These are phyloP conservation scores for Umbilicus rupestris DNA, from an alignment of 164 flowering plant genomes.

Conservation along the genomic window DNA sequence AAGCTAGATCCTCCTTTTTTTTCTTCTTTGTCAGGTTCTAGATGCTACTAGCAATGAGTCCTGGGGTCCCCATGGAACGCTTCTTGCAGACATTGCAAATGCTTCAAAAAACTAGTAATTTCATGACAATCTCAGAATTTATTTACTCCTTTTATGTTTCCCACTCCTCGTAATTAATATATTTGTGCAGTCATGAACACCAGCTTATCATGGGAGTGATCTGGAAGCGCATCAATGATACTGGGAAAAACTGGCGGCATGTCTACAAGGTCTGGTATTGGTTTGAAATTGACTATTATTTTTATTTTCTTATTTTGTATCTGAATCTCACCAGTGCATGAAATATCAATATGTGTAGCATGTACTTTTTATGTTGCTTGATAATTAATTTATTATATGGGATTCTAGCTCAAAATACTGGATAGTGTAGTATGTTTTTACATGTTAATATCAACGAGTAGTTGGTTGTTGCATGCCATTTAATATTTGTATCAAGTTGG, in stretches of 20 bases:
- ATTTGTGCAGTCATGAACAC: constrained; percentile 77
- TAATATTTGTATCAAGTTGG: no score
- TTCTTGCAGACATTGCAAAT: constrained; percentile 90
- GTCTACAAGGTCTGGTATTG: constrained; percentile 71
- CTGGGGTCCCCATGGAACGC: constrained; percentile 99
- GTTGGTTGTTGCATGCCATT: no score
- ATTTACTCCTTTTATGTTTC: background rate
- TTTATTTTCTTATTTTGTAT: background rate
- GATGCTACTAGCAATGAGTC: constrained; percentile 99
- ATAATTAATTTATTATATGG: background rate
- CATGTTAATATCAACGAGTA: no score
- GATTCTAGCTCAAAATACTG: background rate
- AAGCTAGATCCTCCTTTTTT: background rate
- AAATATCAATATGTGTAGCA: background rate
- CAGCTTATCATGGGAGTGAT: constrained; percentile 88
- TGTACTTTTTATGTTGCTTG: background rate
- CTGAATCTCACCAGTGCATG: background rate
- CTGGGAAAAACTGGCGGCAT: constrained; percentile 99
- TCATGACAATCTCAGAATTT: background rate
- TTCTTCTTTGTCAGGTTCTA: constrained; percentile 61
- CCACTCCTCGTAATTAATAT: constrained; percentile 1
- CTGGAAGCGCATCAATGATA: constrained; percentile 92
- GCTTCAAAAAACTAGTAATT: constrained; percentile 81
- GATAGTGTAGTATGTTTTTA: background rate
- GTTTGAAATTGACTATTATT: background rate